Evolutionary conservation across 345 rosid species (phyloP), one percentile per base, ranked within the genome.

Genomic region (Anacardium occidentale): DNA sequence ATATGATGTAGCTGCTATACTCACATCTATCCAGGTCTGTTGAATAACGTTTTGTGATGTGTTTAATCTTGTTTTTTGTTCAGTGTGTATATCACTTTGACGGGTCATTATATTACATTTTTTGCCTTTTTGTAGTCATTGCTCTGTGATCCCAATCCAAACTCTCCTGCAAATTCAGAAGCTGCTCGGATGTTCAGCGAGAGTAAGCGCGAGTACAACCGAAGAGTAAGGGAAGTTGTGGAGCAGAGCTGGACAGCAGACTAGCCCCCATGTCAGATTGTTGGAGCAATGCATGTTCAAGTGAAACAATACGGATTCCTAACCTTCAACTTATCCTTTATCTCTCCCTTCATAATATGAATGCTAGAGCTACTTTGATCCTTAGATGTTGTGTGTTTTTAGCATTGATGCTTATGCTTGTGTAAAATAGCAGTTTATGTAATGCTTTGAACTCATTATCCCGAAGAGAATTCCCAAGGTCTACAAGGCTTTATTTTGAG

Each of bases 1-100:
- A 60, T 90, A 90, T 81, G 98, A 94, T 84, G 99, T 92, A 22
- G 98, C 98, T 63, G 99, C 98, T 62, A 92, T 94, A 80, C 97
- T 92, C 40, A 90, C 98, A 32, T 94, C 99, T 55, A 90, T 94
- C 76, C 99, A 94, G 94, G 99, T 94, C 69, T 20, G 51, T 62
- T 15, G 29, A 61, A 48, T 1, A 14, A 9, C 18, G 47, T 0
- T 40, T 7, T 26, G 10, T 5, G 14, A 8, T 5, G 13, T 2
- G 63, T 18, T 18, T 13, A 32, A 0, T 7, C 0, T 20, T 57
- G 32, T 4, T 0, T 17, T 56, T 42, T 22, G 21, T 21, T 9
- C 7, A 54, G 34, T 5, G 62, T 58, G 14, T 69, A 7, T 9
- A 5, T 13, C 20, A 54, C 5, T 57, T 3, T 8, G 50, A 66